Percentiles rank a stretch among this genome's conserved stretches.
Conservation (phyloP, 1,139 yeast genomes). For the Zygosaccharomyces pseudobailii region DNA sequence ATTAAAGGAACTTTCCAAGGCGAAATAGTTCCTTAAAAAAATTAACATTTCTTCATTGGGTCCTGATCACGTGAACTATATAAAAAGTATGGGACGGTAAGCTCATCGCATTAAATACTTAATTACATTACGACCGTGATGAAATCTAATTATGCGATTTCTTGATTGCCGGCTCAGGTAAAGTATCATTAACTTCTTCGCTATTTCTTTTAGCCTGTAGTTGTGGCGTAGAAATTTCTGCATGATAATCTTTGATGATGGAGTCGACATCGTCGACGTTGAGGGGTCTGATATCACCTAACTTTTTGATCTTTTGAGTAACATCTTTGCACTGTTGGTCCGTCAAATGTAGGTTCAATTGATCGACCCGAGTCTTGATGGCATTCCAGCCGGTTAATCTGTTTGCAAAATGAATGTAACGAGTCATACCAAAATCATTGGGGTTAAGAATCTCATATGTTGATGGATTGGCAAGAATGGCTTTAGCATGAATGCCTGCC, state of each 20-base stretch:
- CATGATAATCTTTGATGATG: slow-evolving; percentile 89
- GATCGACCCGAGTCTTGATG: slow-evolving; percentile 96
- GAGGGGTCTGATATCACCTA: slow-evolving; percentile 92
- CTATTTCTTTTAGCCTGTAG: slow-evolving; percentile 28
- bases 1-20: not conserved
- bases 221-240: slow-evolving; percentile 48
- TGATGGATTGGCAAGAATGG: slow-evolving; percentile 95
- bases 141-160: slow-evolving; percentile 8
- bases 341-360: slow-evolving; percentile 80
- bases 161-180: slow-evolving; percentile 16
- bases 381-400: slow-evolving; percentile 99
- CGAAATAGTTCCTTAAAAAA: not conserved
- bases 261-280: slow-evolving; percentile 97
- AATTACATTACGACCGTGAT: not conserved
- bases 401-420: slow-evolving; percentile 96
- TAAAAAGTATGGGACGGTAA: not conserved
- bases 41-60: slow-evolving; percentile 2
- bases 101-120: not conserved
- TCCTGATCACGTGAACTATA: slow-evolving; percentile 2
- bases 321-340: slow-evolving; percentile 96
- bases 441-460: slow-evolving; percentile 96
- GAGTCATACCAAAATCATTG: slow-evolving; percentile 86
- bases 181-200: slow-evolving; percentile 23
- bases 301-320: slow-evolving; percentile 83
- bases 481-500: slow-evolving; percentile 99